Conservation (phyloP, 1,139 yeast species). For the Diutina pseudorugosa region DNA sequence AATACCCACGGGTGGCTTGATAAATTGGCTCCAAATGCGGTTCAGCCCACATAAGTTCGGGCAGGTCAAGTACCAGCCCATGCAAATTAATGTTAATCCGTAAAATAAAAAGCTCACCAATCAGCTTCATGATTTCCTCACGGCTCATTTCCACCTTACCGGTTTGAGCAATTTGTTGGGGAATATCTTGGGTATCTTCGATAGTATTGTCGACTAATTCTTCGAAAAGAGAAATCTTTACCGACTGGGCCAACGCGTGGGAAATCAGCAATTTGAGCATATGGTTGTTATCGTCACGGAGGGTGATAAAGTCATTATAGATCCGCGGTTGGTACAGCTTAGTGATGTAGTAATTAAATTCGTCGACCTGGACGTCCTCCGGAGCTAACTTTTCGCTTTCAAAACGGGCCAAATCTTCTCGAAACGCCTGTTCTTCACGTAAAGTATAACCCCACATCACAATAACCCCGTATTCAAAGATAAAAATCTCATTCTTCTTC, state of each 20-base stretch:
- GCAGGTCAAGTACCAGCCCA: constrained; percentile 91
- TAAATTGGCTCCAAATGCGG: constrained; percentile 95
- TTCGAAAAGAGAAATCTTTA: constrained; percentile 86
- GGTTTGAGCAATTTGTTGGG: constrained; percentile 86
- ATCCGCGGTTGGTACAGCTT: constrained; percentile 89
- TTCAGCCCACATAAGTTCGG: constrained; percentile 98
- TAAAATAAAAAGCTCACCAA: constrained; percentile 86
- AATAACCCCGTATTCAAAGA: constrained; percentile 90
- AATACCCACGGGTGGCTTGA: constrained; percentile 89
- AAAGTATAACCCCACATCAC: constrained; percentile 91
- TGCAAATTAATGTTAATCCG: constrained; percentile 86
- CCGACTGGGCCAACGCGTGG: constrained; percentile 87
- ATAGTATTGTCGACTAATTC: constrained; percentile 92
- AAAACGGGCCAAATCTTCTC: constrained; percentile 73
- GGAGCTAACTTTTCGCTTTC: constrained; percentile 83
- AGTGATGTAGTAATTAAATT: constrained; percentile 87
- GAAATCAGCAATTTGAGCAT: constrained; percentile 83
- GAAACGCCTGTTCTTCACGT: constrained; percentile 72
- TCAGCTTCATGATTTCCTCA: constrained; percentile 90
- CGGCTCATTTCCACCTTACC: constrained; percentile 93
- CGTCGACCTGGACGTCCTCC: constrained; percentile 89
- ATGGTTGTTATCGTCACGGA: constrained; percentile 82
- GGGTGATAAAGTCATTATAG: constrained; percentile 86
- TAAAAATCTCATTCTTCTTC: constrained; percentile 66
- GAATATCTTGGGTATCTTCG: constrained; percentile 93